Evolutionary conservation across 83 land plant genomes (phyloP).

Genomic region (Diphasiastrum complanatum): DNA sequence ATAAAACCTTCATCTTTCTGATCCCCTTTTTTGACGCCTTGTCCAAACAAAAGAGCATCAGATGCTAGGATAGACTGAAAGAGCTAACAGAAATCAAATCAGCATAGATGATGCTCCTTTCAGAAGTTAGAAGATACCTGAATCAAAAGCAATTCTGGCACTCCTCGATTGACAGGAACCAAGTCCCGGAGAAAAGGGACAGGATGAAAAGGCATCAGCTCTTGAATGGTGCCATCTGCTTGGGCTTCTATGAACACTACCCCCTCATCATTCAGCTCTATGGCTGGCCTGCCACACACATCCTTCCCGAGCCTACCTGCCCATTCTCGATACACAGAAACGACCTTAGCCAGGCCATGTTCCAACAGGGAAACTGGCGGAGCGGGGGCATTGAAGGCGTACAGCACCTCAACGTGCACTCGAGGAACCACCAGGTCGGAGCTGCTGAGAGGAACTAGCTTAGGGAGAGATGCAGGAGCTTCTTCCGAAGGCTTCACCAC

Average conservation of each 20-base stretch:
- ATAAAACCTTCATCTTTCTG: too few species aligned
- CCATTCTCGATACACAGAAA: conserved; percentile 34
- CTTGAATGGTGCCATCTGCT: conserved; percentile 23
- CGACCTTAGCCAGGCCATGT: conserved; percentile 15
- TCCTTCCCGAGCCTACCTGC: conserved; percentile 37
- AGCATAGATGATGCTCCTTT: too few species aligned
- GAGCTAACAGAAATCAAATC: too few species aligned
- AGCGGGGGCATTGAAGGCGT: conserved; percentile 26
- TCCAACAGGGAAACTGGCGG: conserved; percentile 5
- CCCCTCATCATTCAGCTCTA: conserved; percentile 34
- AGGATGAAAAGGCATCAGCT: conserved; percentile 31
- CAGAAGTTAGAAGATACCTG: conserved; percentile 26
- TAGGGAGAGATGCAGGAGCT: conserved; percentile 3
- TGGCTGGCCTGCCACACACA: conserved; percentile 27
- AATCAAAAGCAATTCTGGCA: conserved; percentile 28
- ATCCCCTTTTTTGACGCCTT: too few species aligned
- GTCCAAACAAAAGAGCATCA: too few species aligned
- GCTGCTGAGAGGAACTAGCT: conserved; percentile 24
- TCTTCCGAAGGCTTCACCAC: conserved; percentile 12
- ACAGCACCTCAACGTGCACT: conserved; percentile 39
- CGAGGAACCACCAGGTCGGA: conserved; percentile 39
- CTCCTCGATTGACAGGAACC: conserved; percentile 37
- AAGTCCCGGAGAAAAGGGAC: conserved; percentile 27
- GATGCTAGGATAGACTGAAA: too few species aligned
- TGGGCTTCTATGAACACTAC: conserved; percentile 31